A percentile compares a stretch with the other conserved stretches of the same genome.
Evolutionary conservation across 345 rosid genomes (phyloP).

Genomic region (Gossypium australe): DNA sequence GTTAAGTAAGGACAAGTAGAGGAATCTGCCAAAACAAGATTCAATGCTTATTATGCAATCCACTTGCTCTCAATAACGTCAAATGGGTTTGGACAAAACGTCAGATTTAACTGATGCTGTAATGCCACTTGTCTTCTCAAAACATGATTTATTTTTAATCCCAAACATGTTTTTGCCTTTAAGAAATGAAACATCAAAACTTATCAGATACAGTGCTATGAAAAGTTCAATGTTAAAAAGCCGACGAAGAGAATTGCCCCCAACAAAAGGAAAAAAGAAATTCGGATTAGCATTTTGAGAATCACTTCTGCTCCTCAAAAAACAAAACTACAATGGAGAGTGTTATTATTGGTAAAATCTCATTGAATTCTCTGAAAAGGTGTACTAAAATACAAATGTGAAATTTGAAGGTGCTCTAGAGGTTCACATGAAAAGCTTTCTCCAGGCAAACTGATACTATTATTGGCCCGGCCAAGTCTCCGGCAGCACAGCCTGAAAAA

Average conservation of each 20-base stretch:
- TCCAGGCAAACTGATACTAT: conserved; percentile 58
- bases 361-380: neutral
- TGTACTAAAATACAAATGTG: neutral
- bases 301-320: neutral
- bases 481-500: conserved; percentile 66
- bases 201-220: neutral
- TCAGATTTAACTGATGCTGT: neutral
- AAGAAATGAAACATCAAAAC: neutral
- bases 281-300: neutral
- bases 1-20: neutral
- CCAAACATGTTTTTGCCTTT: neutral
- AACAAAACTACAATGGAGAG: neutral
- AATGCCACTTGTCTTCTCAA: neutral
- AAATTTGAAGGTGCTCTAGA: conserved; percentile 22
- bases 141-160: neutral
- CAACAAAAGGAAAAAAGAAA: neutral
- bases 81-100: neutral
- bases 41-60: neutral
- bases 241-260: neutral
- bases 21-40: neutral
- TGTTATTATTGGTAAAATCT: neutral
- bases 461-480: conserved; percentile 81
- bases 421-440: conserved; percentile 43
- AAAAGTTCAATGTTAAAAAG: conserved; percentile 3
- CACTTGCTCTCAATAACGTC: neutral